Evolutionary conservation across 2,329 filamentous ascomycete genomes (phyloP).

Genomic region (Pseudocercospora pini-densiflorae): DNA sequence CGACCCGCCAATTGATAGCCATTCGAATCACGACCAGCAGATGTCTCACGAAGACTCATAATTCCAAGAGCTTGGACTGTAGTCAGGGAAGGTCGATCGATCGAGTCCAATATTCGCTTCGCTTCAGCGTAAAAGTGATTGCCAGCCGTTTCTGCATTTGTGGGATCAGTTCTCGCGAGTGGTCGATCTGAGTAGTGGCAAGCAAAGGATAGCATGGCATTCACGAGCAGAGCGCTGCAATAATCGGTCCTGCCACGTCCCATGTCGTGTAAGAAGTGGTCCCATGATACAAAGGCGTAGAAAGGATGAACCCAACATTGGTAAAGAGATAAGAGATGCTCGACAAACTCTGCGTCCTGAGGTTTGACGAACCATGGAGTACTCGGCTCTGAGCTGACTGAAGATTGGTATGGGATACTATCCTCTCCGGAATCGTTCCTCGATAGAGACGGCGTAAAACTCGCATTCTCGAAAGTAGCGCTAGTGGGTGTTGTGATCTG

Average conservation of each 20-base stretch:
- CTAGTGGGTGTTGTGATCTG: conserved; percentile 30
- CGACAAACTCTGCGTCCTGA: conserved; percentile 41
- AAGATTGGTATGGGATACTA: conserved; percentile 4
- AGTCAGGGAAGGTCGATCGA: conserved; percentile 66
- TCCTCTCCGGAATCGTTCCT: conserved; percentile 28
- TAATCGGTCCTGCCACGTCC: conserved; percentile 63
- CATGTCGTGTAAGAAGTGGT: conserved; percentile 72
- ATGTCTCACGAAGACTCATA: conserved; percentile 76
- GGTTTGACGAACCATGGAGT: conserved; percentile 38
- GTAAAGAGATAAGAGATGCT: conserved; percentile 42
- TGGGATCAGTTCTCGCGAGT: conserved; percentile 65
- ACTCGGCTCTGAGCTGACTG: conserved; percentile 17
- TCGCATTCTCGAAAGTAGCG: conserved; percentile 12
- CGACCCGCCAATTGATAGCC: conserved; percentile 75
- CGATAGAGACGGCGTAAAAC: conserved; percentile 19
- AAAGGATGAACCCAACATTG: conserved; percentile 71
- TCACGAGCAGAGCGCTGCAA: conserved; percentile 60
- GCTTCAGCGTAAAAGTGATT: conserved; percentile 77
- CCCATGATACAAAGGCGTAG: conserved; percentile 72
- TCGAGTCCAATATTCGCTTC: conserved; percentile 61
- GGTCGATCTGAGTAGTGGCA: conserved; percentile 61
- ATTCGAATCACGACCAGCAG: conserved; percentile 68
- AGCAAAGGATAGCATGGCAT: conserved; percentile 41
- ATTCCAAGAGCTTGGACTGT: conserved; percentile 76
- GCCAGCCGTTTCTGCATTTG: conserved; percentile 68